Evolutionary conservation across 192 early-diverging fungal genomes (phyloP), one percentile per base, ranked within the genome.

Genomic region (Phycomyces nitens): DNA sequence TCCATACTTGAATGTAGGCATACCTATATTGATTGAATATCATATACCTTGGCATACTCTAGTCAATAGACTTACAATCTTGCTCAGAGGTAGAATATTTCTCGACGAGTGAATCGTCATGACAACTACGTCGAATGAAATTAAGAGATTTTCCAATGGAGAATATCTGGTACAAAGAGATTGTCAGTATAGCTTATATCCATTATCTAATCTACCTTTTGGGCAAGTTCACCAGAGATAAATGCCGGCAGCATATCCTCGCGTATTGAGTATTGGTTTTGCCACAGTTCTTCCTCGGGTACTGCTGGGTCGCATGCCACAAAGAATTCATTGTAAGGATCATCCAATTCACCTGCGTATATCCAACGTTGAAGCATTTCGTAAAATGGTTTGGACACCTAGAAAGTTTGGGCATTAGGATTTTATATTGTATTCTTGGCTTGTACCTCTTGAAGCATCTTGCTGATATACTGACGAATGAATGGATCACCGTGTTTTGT

Each of bases 251-350:
- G 77, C 89, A 93, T 94, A 26, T 92, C 86, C 24, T 81, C 67
- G 8, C 82, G 76, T 34, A 96, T 81, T 0, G 67, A 75, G 76
- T 92, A 97, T 74, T 88, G 86, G n/a, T 67, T 66, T 41, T 84
- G 79, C 97, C 97, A 99, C 42, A 92, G 72, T 64, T 91, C 86
- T 57, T 90, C 88, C 39, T 87, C 82, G 11, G 73, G 66, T 10
- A 79, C 77, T 26, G 75, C 69, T 6, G 64, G 70, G 64, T 89
- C 80, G 34, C 64, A 71, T 3, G 76, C 77, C 12, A 97, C 87
- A 72, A 97, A 99, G 64, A 96, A 99, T 75, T 99, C 97, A 26
- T 80, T 80, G 68, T 89, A 89, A 18, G 92, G 93, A 71, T 99
- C 97, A 20, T 89, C 87, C 43, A 99, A 78, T 74, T 96, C 94